Percentiles rank a stretch among this genome's conserved stretches.
Evolutionary conservation across 495 filamentous ascomycete genomes (phyloP).

Genomic region (Jackrogersella multiformis): DNA sequence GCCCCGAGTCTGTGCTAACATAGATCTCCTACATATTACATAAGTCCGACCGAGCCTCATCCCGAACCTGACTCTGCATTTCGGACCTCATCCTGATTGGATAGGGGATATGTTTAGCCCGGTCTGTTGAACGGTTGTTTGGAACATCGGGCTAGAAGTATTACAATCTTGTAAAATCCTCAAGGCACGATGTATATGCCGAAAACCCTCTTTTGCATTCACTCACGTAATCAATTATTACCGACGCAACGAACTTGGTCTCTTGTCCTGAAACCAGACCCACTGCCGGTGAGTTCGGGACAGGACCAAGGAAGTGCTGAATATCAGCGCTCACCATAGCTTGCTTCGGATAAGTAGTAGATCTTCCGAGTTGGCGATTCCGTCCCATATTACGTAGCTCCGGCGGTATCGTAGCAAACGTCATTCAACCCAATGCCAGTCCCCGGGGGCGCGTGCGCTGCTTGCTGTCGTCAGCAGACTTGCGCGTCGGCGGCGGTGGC

Average conservation of each 20-base stretch:
- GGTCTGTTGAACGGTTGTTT: not conserved
- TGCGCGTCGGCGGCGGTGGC: slow-evolving; percentile 21
- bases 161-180: not conserved
- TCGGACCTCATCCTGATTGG: not conserved
- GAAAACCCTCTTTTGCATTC: not conserved
- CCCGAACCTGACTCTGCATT: not conserved
- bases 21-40: not conserved
- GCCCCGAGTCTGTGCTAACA: not conserved
- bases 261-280: not conserved
- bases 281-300: not conserved
- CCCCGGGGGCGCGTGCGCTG: no score
- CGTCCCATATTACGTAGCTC: not conserved
- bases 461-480: slow-evolving; percentile 8
- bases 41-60: not conserved
- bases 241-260: not conserved
- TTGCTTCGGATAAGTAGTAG: not conserved
- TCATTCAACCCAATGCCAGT: not conserved
- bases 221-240: no score
- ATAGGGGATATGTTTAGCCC: not conserved
- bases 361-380: not conserved
- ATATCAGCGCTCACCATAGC: not conserved
- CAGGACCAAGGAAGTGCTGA: no score
- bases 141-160: not conserved
- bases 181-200: not conserved
- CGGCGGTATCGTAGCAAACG: slow-evolving; percentile 1